A percentile compares a stretch with the other conserved stretches of the same genome.
Evolutionary conservation across 306 rosid genomes (phyloP).

Genomic region (Cicer cuneatum): DNA sequence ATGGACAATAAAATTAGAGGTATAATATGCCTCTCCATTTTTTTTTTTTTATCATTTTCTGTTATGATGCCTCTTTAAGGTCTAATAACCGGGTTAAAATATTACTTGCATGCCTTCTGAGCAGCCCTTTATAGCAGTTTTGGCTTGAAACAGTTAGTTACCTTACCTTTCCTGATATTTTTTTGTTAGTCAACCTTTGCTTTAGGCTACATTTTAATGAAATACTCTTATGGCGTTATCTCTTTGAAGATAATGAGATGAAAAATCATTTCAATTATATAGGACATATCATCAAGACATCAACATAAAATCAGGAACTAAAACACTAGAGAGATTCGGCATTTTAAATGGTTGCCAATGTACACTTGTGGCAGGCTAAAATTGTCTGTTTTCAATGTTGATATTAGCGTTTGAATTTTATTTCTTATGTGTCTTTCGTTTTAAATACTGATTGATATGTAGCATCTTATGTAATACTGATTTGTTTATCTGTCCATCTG

Average conservation of each 20-base stretch:
- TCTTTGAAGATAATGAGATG: constrained; percentile 28
- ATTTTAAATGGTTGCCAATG: constrained; percentile 22
- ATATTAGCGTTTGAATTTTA: constrained; percentile 17
- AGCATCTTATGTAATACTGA: background rate
- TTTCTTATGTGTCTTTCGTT: constrained; percentile 16
- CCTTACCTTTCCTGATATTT: constrained; percentile 34
- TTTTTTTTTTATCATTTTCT: constrained; percentile 50
- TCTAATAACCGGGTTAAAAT: constrained; percentile 41
- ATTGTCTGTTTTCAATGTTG: constrained; percentile 13
- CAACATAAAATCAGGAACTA: constrained; percentile 33
- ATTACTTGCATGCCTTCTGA: constrained; percentile 37
- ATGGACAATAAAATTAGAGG: constrained; percentile 96
- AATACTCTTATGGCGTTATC: constrained; percentile 35
- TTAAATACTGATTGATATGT: constrained; percentile 13
- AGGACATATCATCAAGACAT: background rate
- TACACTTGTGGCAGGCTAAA: constrained; percentile 5
- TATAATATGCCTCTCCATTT: constrained; percentile 60
- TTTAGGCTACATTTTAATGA: constrained; percentile 35
- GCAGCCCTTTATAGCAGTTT: constrained; percentile 34
- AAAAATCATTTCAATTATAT: constrained; percentile 38
- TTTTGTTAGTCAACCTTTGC: constrained; percentile 16
- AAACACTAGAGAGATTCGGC: constrained; percentile 19
- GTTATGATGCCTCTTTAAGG: constrained; percentile 41
- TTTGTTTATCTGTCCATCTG: background rate
- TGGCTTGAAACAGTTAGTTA: constrained; percentile 24